Evolutionary conservation across 352 stramenopile genomes (phyloP).

Genomic region (Phytophthora chlamydospora): DNA sequence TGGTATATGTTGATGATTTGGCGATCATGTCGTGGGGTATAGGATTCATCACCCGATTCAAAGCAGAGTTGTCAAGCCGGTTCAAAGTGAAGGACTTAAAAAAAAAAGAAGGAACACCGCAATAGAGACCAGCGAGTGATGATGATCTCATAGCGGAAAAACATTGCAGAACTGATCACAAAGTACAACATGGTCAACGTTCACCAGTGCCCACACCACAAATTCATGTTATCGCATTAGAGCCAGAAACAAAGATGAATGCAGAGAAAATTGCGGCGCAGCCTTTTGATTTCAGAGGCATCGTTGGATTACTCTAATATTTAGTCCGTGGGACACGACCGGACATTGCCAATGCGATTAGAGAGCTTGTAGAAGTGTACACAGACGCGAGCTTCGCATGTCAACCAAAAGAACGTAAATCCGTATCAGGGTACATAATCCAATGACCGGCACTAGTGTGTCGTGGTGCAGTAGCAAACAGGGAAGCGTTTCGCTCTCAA

Average conservation of each 20-base stretch:
- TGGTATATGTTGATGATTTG: conserved; percentile 39
- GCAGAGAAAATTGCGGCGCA: conserved; percentile 20
- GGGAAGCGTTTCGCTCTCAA: conserved; percentile 8
- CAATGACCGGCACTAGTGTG: conserved; percentile 2
- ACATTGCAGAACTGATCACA: conserved; percentile 3
- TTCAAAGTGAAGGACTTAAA: conserved; percentile 45
- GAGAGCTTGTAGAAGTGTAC: no score
- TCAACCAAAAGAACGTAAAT: conserved; percentile 14
- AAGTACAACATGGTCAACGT: background rate
- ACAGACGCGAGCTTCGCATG: conserved; percentile 33
- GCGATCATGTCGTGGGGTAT: conserved; percentile 27
- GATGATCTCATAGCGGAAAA: conserved; percentile 1
- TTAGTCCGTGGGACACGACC: conserved; percentile 30
- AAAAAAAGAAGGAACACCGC: conserved; percentile 22
- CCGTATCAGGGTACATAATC: conserved; percentile 5
- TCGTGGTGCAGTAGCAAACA: conserved; percentile 18
- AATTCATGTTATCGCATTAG: conserved; percentile 7
- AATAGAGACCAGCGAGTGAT: conserved; percentile 7
- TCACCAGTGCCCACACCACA: conserved; percentile 11
- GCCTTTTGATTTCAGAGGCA: conserved; percentile 22
- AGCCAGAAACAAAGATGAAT: conserved; percentile 22
- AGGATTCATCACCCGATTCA: conserved; percentile 21
- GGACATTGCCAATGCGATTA: conserved; percentile 39
- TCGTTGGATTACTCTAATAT: conserved; percentile 35
- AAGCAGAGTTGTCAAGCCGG: conserved; percentile 23